Percentiles rank a stretch among this genome's conserved stretches.
Conservation (phyloP, 345 rosid genomes). For the Syzygium oleosum region DNA sequence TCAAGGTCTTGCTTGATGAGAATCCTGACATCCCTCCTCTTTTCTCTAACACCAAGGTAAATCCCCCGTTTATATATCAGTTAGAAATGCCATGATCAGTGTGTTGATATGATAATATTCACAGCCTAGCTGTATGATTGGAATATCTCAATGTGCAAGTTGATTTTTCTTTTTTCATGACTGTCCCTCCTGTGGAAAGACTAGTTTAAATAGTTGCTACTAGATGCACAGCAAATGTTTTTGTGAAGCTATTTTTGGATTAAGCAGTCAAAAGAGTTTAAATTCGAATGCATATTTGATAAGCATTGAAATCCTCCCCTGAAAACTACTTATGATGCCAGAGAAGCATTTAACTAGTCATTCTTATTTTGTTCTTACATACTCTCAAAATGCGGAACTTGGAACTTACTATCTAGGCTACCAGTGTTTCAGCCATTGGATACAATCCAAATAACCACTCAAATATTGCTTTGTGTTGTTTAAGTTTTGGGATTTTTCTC, state of each 20-base stretch:
- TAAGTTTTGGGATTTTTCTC: not conserved
- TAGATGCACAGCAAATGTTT: not conserved
- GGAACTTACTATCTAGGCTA: not conserved
- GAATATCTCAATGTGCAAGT: not conserved
- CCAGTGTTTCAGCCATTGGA: not conserved
- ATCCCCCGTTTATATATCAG: not conserved
- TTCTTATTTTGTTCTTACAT: not conserved
- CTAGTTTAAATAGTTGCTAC: not conserved
- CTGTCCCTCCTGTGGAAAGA: not conserved
- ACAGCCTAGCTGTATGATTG: not conserved
- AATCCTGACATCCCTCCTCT: constrained; percentile 75
- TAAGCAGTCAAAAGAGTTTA: not conserved
- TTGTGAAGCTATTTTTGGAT: not conserved
- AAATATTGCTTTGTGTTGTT: not conserved
- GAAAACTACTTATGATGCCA: not conserved
- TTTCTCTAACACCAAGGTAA: constrained; percentile 76
- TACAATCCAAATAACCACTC: not conserved
- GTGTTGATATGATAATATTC: not conserved
- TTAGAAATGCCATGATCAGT: not conserved
- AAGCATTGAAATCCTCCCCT: not conserved
- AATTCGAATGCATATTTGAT: not conserved
- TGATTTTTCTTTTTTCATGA: not conserved
- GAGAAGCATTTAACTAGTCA: not conserved
- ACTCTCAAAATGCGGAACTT: not conserved
- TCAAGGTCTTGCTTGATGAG: constrained; percentile 73